Percentiles rank a stretch among this genome's conserved stretches.
These are phyloP conservation scores for Nemophila menziesii DNA, from an alignment of 257 asterid species.

Conservation along the genomic window DNA sequence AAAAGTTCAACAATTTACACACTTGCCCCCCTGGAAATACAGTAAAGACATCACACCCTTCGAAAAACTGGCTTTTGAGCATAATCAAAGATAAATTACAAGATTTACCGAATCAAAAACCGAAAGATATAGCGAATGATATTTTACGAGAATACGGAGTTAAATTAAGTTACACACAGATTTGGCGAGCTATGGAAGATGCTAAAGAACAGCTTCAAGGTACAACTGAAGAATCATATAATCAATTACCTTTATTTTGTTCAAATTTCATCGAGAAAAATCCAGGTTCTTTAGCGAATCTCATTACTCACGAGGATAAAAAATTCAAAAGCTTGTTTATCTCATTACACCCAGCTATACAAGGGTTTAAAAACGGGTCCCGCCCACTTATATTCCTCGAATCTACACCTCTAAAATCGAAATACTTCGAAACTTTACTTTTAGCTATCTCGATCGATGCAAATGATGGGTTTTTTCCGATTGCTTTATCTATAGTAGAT, in stretches of 20 bases:
- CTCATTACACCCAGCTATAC: constrained; percentile 43
- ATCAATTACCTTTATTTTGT: constrained; percentile 62
- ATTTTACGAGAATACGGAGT: constrained; percentile 73
- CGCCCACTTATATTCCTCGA: constrained; percentile 84
- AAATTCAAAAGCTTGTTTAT: constrained; percentile 48
- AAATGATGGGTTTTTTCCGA: constrained; percentile 72
- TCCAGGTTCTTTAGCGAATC: constrained; percentile 56
- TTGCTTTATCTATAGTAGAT: constrained; percentile 70
- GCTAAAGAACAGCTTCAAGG: constrained; percentile 83
- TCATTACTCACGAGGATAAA: constrained; percentile 46
- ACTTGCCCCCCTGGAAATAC: constrained; percentile 70
- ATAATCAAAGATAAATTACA: constrained; percentile 63
- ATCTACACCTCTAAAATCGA: constrained; percentile 58
- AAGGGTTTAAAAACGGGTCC: constrained; percentile 53
- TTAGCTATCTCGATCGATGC: constrained; percentile 78
- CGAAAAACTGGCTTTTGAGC: constrained; percentile 69
- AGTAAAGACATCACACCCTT: constrained; percentile 75
- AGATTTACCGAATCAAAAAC: constrained; percentile 70
- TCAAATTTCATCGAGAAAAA: constrained; percentile 49
- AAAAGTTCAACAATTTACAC: constrained; percentile 54
- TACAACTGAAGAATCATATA: constrained; percentile 62
- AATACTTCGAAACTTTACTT: constrained; percentile 52
- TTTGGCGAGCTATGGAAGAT: constrained; percentile 69
- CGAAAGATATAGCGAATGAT: constrained; percentile 66
- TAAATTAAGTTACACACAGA: constrained; percentile 53